A percentile compares a stretch with the other conserved stretches of the same genome.
These are phyloP conservation scores for Amaranthus cruentus DNA, from an alignment of 148 eudicot genomes.

Conservation along the genomic window DNA sequence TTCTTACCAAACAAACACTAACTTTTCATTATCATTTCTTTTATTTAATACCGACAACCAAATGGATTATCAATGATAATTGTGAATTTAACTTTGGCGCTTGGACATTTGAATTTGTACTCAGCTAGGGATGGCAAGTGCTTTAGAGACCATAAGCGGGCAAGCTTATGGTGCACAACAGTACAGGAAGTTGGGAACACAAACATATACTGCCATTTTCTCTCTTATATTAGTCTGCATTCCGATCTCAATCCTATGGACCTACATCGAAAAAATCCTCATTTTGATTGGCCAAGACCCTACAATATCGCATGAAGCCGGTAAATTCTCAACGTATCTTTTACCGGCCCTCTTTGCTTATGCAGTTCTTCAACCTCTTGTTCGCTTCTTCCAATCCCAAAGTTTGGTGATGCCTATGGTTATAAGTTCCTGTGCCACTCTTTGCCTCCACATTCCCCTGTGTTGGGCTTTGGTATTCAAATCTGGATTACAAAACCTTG, in stretches of 20 bases:
- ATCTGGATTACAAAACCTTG: conserved; percentile 45
- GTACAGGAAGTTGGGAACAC: conserved; percentile 60
- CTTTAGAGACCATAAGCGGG: conserved; percentile 73
- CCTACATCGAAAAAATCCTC: conserved; percentile 43
- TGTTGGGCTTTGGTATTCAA: conserved; percentile 69
- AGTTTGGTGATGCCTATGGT: conserved; percentile 63
- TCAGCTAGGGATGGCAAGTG: conserved; percentile 67
- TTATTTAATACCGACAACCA: no score
- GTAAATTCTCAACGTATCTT: conserved; percentile 45
- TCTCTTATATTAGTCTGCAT: conserved; percentile 46
- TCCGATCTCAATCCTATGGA: conserved; percentile 64
- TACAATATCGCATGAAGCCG: conserved; percentile 58
- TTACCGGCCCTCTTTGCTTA: conserved; percentile 54
- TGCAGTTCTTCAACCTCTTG: conserved; percentile 56
- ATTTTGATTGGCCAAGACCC: conserved; percentile 64
- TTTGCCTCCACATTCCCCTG: conserved; percentile 50
- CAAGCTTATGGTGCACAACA: conserved; percentile 83
- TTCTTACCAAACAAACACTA: no score
- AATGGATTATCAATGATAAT: no score
- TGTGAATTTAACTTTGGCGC: no score
- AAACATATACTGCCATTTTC: conserved; percentile 60
- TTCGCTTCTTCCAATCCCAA: conserved; percentile 65
- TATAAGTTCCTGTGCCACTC: conserved; percentile 36
- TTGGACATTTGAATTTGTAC: background rate
- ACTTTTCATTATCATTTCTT: no score